Evolutionary conservation across 2,329 filamentous ascomycete species (phyloP).

Genomic region (Aspergillus quadricinctus): DNA sequence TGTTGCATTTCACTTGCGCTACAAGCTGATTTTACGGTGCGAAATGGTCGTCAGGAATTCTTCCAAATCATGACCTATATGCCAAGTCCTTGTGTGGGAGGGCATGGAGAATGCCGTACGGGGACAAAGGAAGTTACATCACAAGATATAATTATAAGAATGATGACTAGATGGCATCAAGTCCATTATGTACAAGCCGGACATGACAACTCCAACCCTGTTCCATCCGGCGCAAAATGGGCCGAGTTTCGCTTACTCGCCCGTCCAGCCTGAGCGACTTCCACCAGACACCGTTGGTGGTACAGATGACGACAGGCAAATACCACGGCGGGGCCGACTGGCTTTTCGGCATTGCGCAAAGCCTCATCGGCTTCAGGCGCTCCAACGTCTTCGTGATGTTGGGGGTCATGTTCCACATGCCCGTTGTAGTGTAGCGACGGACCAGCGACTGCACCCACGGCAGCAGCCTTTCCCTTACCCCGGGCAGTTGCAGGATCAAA

Average conservation of each 20-base stretch:
- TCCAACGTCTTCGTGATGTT: background rate
- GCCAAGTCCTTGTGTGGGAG: too few species aligned
- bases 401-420: conserved; percentile 9
- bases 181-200: conserved; percentile 34
- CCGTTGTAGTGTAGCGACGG: conserved; percentile 13
- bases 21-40: background rate
- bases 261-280: conserved; percentile 15
- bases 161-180: background rate
- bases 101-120: background rate
- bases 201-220: conserved; percentile 29
- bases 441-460: conserved; percentile 13
- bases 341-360: conserved; percentile 5
- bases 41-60: background rate
- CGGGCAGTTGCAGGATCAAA: conserved; percentile 24
- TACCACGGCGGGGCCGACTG: conserved; percentile 34
- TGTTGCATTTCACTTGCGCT: background rate
- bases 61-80: background rate
- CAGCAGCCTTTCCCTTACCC: conserved; percentile 39
- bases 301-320: conserved; percentile 49
- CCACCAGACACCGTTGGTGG: conserved; percentile 42
- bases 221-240: conserved; percentile 19
- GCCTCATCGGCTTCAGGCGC: conserved; percentile 2
- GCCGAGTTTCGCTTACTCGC: conserved; percentile 12
- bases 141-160: background rate
- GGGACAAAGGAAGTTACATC: background rate